These are phyloP conservation scores for Kingdonia uniflora DNA, from an alignment of 164 flowering plant genomes.

Conservation along the genomic window DNA sequence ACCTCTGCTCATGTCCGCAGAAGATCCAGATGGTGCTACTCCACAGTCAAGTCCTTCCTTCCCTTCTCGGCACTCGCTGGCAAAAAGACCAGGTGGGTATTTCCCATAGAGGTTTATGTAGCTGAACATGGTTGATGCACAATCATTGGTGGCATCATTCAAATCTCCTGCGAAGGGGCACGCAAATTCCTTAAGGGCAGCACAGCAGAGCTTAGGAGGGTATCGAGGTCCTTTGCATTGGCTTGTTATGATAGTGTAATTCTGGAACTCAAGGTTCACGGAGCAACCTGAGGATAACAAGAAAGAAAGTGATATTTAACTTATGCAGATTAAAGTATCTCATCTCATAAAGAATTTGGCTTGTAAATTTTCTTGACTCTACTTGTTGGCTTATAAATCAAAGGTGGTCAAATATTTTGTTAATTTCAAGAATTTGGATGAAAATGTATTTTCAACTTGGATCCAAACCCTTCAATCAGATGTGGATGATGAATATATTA, in stretches of 20 bases:
- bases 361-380: too few relatives aligned
- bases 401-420: too few relatives aligned
- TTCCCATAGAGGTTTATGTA: conserved; percentile 37
- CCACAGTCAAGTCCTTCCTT: conserved; percentile 14
- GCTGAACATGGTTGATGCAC: conserved; percentile 40
- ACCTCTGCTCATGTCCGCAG: conserved; percentile 2
- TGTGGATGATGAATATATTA: too few relatives aligned
- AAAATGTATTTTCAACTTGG: too few relatives aligned
- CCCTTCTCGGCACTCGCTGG: conserved; percentile 9
- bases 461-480: too few relatives aligned
- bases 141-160: conserved; percentile 29
- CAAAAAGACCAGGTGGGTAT: conserved; percentile 44
- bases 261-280: conserved; percentile 31
- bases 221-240: conserved; percentile 52
- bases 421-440: too few relatives aligned
- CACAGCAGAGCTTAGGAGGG: conserved; percentile 26
- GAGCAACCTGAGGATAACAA: conserved; percentile 26
- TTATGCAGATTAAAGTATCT: too few relatives aligned
- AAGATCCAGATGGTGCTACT: conserved; percentile 3
- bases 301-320: not conserved
- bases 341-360: too few relatives aligned
- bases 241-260: conserved; percentile 51
- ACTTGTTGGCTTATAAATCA: too few relatives aligned
- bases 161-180: conserved; percentile 26
- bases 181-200: conserved; percentile 30